phyloP scores from a whole-genome alignment of 2,329 filamentous ascomycete genomes.

The Lecanoromycetidae sp. region DNA sequence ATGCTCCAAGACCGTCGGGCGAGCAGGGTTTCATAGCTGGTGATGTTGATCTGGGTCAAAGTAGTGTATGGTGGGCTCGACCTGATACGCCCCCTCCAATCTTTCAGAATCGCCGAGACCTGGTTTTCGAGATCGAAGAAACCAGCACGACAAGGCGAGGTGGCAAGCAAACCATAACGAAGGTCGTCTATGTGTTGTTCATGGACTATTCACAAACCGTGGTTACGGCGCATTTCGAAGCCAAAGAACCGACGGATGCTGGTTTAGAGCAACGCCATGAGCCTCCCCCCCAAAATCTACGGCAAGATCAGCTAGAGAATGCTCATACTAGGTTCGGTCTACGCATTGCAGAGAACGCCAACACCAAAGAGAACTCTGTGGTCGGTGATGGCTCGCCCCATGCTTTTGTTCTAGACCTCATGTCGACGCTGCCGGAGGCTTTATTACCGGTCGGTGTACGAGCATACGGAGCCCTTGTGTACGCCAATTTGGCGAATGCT shows the following conservation, averaged over 20 bases:
- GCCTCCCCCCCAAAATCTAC: slow-evolving; percentile 62
- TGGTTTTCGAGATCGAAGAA: slow-evolving; percentile 73
- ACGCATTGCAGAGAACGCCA: slow-evolving; percentile 59
- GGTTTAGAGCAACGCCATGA: slow-evolving; percentile 78
- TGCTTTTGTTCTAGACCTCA: slow-evolving; percentile 63
- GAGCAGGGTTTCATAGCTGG: slow-evolving; percentile 78
- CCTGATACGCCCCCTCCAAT: slow-evolving; percentile 66
- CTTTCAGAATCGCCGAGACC: slow-evolving; percentile 70
- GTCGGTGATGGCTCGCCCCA: slow-evolving; percentile 77
- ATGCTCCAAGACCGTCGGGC: slow-evolving; percentile 59
- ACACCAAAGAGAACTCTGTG: slow-evolving; percentile 61
- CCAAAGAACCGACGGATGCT: slow-evolving; percentile 59
- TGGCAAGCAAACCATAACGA: slow-evolving; percentile 59
- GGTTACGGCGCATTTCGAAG: slow-evolving; percentile 67
- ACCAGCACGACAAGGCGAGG: slow-evolving; percentile 56
- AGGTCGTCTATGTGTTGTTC: slow-evolving; percentile 78
- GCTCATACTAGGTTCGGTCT: slow-evolving; percentile 71
- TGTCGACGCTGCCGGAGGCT: slow-evolving; percentile 60
- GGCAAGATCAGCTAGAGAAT: slow-evolving; percentile 86
- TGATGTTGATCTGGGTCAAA: slow-evolving; percentile 66
- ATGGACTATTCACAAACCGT: slow-evolving; percentile 94
- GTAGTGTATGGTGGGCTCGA: slow-evolving; percentile 78
- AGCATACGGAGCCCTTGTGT: slow-evolving; percentile 82
- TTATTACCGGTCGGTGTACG: slow-evolving; percentile 77
- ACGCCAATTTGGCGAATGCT: slow-evolving; percentile 89